Base-by-base conservation (phyloP, 2,329 filamentous ascomycete genomes). In the Stylonectria norvegica region DNA sequence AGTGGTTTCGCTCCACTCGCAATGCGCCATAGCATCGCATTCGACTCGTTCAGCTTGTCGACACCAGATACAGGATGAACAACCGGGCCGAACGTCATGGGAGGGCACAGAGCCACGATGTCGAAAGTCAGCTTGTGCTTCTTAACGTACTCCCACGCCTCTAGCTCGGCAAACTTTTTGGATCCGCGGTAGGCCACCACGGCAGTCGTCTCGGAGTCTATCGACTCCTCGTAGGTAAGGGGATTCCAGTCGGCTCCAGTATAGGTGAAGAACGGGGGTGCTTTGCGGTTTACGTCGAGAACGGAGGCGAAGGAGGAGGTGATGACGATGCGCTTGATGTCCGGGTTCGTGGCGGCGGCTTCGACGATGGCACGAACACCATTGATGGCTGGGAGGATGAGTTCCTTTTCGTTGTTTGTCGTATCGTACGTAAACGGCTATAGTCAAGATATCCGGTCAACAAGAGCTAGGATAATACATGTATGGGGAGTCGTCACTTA, bases 281-380 rank as follows among this genome's bases (percentile, higher is more conserved):
- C 66, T 17, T 71, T 71, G 39, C 73, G 70, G 30, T 51, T 54
- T 2, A 63, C 49, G 49, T 84, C 69, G 34, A 83, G 53, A 14
- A 86, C 81, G 0, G 80, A 70, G n/a, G 81, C 82, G 52, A 85
- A 86, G 2, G 80, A 85, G 3, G 79, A 84, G 1, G 81, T 85
- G 48, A 86, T 75, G 31, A 81, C 65, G 23, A 69, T 30, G 5
- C 62, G 60, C 10, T 46, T 53, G 20, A 66, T 50, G 1, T 36
- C 45, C 1, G 49, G 40, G 19, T 45, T 48, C 4, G 43, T 29
- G 6, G 54, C 47, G 5, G 55, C 52, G 2, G 66, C 65, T 5
- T 58, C 56, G 7, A 75, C 51, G 14, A 75, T 60, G 0, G 68
- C 62, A 4, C 56, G 60, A 2, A 71, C 67, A 2, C 71, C 70